These are phyloP conservation scores for Phaffomyces antillensis DNA, from an alignment of 805 yeast species.

Conservation along the genomic window DNA sequence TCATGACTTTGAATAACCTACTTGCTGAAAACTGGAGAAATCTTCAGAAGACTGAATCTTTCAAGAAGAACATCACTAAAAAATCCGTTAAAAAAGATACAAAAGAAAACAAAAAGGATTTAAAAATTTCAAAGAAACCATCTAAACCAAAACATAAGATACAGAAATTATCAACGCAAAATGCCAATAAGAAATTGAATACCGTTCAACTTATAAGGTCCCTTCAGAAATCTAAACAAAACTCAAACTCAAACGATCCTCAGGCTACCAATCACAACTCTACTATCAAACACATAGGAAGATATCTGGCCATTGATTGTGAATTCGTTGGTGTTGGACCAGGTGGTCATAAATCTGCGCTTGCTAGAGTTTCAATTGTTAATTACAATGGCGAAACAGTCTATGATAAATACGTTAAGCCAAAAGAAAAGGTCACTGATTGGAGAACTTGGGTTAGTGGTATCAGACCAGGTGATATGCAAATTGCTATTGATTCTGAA, in stretches of 20 bases:
- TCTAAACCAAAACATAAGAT: not conserved
- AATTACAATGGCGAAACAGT: constrained; percentile 71
- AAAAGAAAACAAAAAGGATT: too few relatives aligned
- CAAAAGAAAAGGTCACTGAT: constrained; percentile 70
- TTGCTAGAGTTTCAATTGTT: constrained; percentile 85
- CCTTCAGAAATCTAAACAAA: constrained; percentile 9
- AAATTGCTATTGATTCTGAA: constrained; percentile 55
- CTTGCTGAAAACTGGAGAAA: too few relatives aligned
- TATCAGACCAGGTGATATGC: constrained; percentile 62
- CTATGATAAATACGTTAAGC: constrained; percentile 69
- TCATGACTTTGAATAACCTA: constrained; percentile 2
- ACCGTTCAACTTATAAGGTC: constrained; percentile 7
- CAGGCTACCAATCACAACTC: constrained; percentile 15
- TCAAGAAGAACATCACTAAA: too few relatives aligned
- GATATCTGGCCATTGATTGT: constrained; percentile 79
- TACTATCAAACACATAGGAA: constrained; percentile 47
- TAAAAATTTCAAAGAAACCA: not conserved
- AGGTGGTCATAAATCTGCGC: constrained; percentile 58
- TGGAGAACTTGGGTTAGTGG: constrained; percentile 96
- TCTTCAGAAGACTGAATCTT: too few relatives aligned
- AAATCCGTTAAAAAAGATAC: too few relatives aligned
- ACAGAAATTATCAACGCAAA: not conserved
- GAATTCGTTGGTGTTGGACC: constrained; percentile 91
- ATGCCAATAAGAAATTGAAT: constrained; percentile 1
- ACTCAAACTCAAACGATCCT: constrained; percentile 16